phyloP scores from a whole-genome alignment of 768 basidiomycete genomes.

The Dioszegia aurantiaca region DNA sequence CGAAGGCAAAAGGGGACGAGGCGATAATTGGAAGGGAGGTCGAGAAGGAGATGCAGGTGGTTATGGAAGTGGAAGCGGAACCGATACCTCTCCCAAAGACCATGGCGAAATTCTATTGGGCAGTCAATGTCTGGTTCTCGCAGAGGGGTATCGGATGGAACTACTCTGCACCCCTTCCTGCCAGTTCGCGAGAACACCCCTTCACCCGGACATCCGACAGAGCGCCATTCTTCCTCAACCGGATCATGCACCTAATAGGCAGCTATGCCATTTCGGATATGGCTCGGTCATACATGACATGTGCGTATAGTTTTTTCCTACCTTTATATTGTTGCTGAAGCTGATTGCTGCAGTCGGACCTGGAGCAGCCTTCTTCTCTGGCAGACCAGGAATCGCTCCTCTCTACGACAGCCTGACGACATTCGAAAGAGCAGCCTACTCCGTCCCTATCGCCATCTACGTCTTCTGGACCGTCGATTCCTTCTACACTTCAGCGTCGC shows the following conservation, averaged over 20 bases:
- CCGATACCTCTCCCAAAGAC: slow-evolving; percentile 34
- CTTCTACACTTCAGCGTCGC: slow-evolving; percentile 7
- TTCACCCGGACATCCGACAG: slow-evolving; percentile 26
- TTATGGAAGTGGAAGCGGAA: slow-evolving; percentile 29
- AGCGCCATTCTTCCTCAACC: slow-evolving; percentile 14
- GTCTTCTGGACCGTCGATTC: slow-evolving; percentile 19
- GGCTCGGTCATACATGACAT: slow-evolving; percentile 26
- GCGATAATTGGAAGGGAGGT: background rate
- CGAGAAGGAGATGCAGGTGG: too few species aligned
- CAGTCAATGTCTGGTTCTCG: slow-evolving; percentile 28
- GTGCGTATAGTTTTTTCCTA: background rate
- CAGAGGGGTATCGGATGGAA: slow-evolving; percentile 37
- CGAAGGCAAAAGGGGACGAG: background rate
- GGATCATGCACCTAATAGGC: slow-evolving; percentile 8
- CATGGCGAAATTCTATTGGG: slow-evolving; percentile 37
- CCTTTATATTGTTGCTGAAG: background rate
- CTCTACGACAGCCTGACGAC: slow-evolving; percentile 17
- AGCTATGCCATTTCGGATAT: slow-evolving; percentile 22
- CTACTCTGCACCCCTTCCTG: slow-evolving; percentile 21
- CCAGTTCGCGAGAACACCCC: slow-evolving; percentile 22
- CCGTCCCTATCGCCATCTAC: slow-evolving; percentile 20
- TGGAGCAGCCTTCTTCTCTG: slow-evolving; percentile 29
- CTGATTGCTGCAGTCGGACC: slow-evolving; percentile 6
- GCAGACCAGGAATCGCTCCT: slow-evolving; percentile 15
- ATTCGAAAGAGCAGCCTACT: slow-evolving; percentile 24